Evolutionary conservation across 495 filamentous ascomycete species (phyloP).

Genomic region (Daldinia childiae): DNA sequence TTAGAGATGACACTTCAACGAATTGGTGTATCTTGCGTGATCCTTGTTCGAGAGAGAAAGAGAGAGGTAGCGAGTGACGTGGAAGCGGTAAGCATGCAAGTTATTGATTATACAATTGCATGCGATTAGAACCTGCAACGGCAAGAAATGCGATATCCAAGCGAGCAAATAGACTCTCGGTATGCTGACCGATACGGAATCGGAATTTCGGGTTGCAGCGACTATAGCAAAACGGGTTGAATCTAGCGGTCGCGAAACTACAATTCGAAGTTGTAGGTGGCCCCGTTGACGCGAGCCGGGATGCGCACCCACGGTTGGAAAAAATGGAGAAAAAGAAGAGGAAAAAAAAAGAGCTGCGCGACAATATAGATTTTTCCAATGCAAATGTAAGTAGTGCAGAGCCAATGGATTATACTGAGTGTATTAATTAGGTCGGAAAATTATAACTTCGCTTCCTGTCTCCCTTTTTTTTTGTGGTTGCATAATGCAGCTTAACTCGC

Average conservation of each 20-base stretch:
- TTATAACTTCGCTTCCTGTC: constrained; percentile 19
- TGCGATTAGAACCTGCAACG: constrained; percentile 20
- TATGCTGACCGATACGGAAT: constrained; percentile 5
- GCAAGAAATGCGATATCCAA: constrained; percentile 34
- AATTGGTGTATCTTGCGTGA: neutral
- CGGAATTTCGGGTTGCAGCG: neutral
- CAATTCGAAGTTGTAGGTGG: neutral
- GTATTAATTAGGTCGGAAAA: constrained; percentile 20
- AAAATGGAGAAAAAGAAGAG: constrained; percentile 8
- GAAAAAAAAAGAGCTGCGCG: constrained; percentile 14
- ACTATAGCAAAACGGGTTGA: neutral
- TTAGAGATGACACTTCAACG: constrained; percentile 6
- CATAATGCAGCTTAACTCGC: constrained; percentile 12
- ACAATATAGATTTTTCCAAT: constrained; percentile 18
- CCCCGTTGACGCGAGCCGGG: constrained; percentile 5
- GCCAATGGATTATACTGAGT: constrained; percentile 38
- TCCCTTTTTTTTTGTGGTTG: neutral
- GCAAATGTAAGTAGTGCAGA: constrained; percentile 26
- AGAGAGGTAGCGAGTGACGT: neutral
- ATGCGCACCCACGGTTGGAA: constrained; percentile 18
- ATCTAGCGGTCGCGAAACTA: constrained; percentile 8
- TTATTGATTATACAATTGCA: constrained; percentile 10
- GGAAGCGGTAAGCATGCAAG: neutral
- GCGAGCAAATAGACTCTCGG: constrained; percentile 7
- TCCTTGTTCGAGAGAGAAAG: neutral